Base-by-base conservation (phyloP, 2,329 filamentous ascomycete genomes). In the Verticillium klebahnii region DNA sequence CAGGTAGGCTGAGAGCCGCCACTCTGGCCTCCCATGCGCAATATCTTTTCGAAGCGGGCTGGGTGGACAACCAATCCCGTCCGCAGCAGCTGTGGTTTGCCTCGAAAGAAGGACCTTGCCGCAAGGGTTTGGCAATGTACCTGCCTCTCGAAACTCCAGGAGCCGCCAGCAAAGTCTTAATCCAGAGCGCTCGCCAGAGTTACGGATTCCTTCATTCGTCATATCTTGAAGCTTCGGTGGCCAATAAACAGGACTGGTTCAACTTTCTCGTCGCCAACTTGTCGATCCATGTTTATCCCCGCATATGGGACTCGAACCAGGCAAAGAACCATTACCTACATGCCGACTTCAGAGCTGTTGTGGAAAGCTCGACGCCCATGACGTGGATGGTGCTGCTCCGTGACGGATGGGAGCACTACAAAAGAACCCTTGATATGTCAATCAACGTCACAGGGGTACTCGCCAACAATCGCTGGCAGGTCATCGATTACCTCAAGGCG, bases 351-450 rank as follows among this genome's bases (percentile, higher is more conserved):
- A 60, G 25, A 14, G 11, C 19, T 11, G 12, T 60, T 2, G 36
- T 39, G 50, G 25, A 36, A 40, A 29, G 15, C 1, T 7, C 32
- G 4, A 5, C 14, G 7, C 45, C 45, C 45, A 52, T 58, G 56
- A 7, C 19, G 15, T 63, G 59, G 59, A 56, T 63, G 3, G 37
- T 29, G 23, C 12, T 63, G 12, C 59, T 63, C 56, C 60, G 56
- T 15, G 59, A 63, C 23, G 62, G 59, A 12, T 63, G 62, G 62
- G 36, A 37, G 7, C 57, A 37, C 19, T 62, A 62, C 37, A 50
- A 36, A 37, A n/a, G 11, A 25, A 56, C 11, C 2, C 54, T 62
- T 8, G 32, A 45, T 11, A 32, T n/a, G 3, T 17, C 25, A 11
- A 6, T 56, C 54, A 34, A 12, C 12, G 45, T 23, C 45, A 23